Conservation (phyloP, 2,329 filamentous ascomycete species). For the Fusarium proliferatum region DNA sequence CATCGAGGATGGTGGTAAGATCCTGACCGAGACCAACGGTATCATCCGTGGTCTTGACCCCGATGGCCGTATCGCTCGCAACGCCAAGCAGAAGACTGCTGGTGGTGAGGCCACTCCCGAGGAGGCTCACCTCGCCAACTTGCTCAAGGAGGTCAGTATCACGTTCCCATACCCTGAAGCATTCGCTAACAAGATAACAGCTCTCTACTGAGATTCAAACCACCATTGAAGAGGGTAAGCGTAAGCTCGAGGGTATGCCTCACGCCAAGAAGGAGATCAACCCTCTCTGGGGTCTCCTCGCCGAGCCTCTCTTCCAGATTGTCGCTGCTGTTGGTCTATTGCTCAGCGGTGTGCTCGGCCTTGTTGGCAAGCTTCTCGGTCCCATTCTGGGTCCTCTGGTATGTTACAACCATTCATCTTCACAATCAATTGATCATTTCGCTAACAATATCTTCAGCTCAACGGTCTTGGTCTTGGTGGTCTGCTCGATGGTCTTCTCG, state of each 20-base stretch:
- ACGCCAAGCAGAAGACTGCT: constrained; percentile 84
- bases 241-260: constrained; percentile 90
- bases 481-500: constrained; percentile 81
- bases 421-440: background rate
- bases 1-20: constrained; percentile 85
- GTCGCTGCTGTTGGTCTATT: constrained; percentile 87
- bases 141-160: constrained; percentile 76
- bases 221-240: constrained; percentile 88
- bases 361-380: constrained; percentile 79
- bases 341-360: constrained; percentile 82
- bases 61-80: constrained; percentile 84
- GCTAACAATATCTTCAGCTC: constrained; percentile 56
- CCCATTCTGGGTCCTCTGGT: constrained; percentile 32
- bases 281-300: constrained; percentile 84
- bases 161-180: background rate
- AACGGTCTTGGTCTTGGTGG: constrained; percentile 85
- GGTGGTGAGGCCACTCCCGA: constrained; percentile 75
- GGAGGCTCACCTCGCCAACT: constrained; percentile 85
- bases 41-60: constrained; percentile 89
- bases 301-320: constrained; percentile 92
- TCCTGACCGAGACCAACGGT: constrained; percentile 88
- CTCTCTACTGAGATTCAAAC: constrained; percentile 83
- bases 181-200: constrained; percentile 47
- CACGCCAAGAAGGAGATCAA: constrained; percentile 95
- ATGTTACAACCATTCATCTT: background rate